These are phyloP conservation scores for Priceomyces fermenticarens DNA, from an alignment of 805 yeast species.

Conservation along the genomic window DNA sequence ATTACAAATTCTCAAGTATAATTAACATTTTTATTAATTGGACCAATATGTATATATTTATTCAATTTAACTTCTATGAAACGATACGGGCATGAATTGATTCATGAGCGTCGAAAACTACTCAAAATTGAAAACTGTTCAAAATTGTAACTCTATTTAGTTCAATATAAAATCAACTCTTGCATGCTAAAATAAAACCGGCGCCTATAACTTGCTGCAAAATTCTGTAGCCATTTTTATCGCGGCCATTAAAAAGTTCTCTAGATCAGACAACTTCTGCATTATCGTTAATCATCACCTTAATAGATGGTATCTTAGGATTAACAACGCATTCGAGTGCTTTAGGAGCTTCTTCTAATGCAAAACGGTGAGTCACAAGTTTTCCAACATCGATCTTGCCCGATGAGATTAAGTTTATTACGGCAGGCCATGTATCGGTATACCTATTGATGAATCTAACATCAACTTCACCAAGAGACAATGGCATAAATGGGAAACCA, in stretches of 20 bases:
- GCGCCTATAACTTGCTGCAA: not conserved
- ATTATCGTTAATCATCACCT: slow-evolving; percentile 14
- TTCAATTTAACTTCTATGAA: no score
- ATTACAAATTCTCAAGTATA: no score
- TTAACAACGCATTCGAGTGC: slow-evolving; percentile 18
- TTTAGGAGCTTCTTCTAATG: slow-evolving; percentile 16
- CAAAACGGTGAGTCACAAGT: slow-evolving; percentile 18
- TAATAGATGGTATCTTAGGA: slow-evolving; percentile 20
- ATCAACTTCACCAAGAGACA: slow-evolving; percentile 14
- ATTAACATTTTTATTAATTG: no score
- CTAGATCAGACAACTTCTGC: not conserved
- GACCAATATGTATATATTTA: no score
- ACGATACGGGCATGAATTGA: no score
- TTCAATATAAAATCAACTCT: no score
- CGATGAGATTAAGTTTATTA: slow-evolving; percentile 12
- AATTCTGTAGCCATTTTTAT: not conserved
- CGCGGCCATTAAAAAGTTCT: not conserved
- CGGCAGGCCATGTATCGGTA: slow-evolving; percentile 12
- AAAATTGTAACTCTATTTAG: no score
- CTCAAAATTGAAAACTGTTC: no score
- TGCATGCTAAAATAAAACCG: not conserved
- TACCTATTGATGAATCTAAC: slow-evolving; percentile 19
- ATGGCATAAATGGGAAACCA: slow-evolving; percentile 17
- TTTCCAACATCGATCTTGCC: slow-evolving; percentile 11
- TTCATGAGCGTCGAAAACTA: no score